Conservation (phyloP, 2,329 filamentous ascomycete species). For the Ambrosiella xylebori region DNA sequence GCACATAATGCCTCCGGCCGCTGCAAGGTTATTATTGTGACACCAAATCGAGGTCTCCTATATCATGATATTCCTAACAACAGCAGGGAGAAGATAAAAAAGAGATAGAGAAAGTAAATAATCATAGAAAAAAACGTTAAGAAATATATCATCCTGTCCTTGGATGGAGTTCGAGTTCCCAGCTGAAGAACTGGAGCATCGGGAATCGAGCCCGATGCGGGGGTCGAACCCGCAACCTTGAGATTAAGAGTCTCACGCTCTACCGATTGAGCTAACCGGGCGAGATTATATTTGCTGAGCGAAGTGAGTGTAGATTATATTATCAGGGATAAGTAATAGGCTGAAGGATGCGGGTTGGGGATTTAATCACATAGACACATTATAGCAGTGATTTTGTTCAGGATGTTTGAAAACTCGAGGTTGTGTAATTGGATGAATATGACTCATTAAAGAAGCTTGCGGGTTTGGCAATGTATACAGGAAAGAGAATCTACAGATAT, state of each 20-base stretch:
- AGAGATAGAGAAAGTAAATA: background rate
- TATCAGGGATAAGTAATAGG: background rate
- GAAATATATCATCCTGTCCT: background rate
- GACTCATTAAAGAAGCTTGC: too few species aligned
- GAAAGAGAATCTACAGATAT: too few species aligned
- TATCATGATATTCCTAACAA: background rate
- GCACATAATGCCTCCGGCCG: background rate
- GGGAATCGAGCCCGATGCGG: slow-evolving; percentile 18
- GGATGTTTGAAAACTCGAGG: too few species aligned
- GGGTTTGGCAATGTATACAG: too few species aligned
- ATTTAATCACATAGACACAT: too few species aligned
- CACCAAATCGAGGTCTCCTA: too few species aligned
- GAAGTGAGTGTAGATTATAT: background rate
- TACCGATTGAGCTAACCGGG: slow-evolving; percentile 53
- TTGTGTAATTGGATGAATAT: too few species aligned
- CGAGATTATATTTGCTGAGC: slow-evolving; percentile 14
- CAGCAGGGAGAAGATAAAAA: background rate
- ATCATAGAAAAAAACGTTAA: background rate
- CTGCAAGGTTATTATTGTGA: too few species aligned
- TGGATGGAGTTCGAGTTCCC: slow-evolving; percentile 2
- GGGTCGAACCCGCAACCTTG: slow-evolving; percentile 27
- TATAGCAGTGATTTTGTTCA: too few species aligned
- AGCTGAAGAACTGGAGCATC: slow-evolving; percentile 11
- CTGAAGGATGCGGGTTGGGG: too few species aligned
- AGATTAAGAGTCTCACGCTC: slow-evolving; percentile 54